A percentile compares a stretch with the other conserved stretches of the same genome.
These are phyloP conservation scores for Jackrogersella multiformis DNA, from an alignment of 495 filamentous ascomycete species.

Conservation along the genomic window DNA sequence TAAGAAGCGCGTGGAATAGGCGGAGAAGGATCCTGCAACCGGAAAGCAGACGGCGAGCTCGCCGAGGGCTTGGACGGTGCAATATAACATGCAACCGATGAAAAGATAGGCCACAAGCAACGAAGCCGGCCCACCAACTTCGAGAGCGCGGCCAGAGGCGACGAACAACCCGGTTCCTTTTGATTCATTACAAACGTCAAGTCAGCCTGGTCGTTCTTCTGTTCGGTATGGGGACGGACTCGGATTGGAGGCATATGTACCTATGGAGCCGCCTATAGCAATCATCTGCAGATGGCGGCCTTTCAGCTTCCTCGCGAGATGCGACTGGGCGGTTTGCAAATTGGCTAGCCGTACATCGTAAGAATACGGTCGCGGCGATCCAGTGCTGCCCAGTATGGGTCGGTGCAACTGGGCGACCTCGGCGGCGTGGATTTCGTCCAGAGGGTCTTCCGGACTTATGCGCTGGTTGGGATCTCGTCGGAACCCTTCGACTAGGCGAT, in stretches of 20 bases:
- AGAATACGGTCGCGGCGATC: slow-evolving; percentile 50
- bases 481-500: slow-evolving; percentile 79
- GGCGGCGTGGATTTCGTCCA: slow-evolving; percentile 57
- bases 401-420: slow-evolving; percentile 39
- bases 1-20: slow-evolving; percentile 90
- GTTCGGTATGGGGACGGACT: too few species aligned
- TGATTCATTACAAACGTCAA: too few species aligned
- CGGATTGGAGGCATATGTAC: too few species aligned
- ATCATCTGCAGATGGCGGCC: slow-evolving; percentile 95
- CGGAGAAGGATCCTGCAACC: slow-evolving; percentile 90
- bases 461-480: slow-evolving; percentile 76
- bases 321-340: slow-evolving; percentile 76
- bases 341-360: slow-evolving; percentile 82
- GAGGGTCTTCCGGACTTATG: slow-evolving; percentile 63
- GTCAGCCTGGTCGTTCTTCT: too few species aligned
- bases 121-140: slow-evolving; percentile 83
- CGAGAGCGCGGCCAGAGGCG: slow-evolving; percentile 80
- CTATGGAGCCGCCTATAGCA: slow-evolving; percentile 94
- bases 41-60: slow-evolving; percentile 93
- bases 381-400: slow-evolving; percentile 34
- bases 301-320: slow-evolving; percentile 79
- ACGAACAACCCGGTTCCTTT: slow-evolving; percentile 95
- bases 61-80: slow-evolving; percentile 89
- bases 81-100: slow-evolving; percentile 90
- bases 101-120: slow-evolving; percentile 82